Base-by-base conservation (phyloP, 192 early-diverging fungal genomes). In the Podila horticola region DNA sequence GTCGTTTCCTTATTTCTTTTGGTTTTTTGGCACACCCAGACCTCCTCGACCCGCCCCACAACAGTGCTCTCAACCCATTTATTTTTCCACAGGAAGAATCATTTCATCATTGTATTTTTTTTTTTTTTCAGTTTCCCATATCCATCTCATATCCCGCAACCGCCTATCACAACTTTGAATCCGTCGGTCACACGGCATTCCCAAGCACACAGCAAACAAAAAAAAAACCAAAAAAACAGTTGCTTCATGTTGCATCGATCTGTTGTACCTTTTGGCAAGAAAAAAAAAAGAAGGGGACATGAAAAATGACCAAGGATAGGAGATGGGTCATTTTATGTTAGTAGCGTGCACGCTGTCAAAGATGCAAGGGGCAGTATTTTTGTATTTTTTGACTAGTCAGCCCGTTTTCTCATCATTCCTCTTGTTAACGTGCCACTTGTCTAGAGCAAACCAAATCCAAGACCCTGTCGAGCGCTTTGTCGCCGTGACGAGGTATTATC, bases 391-490 rank as follows among this genome's bases (percentile, higher is more conserved):
- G 31, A 13, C 10, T 67, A 20, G 49, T 36, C 38, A 41, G 71
- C 61, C 29, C 60, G 60, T 20, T 74, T 31, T 22, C 45, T 38
- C 26, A 48, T 36, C 17, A 9, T 66, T 50, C 34, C 5, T 31
- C 48, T 34, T 67, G 41, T 13, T 41, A 41, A 41, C 41, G 41
- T 45, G 41, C 38, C 26, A 19, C 50, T 24, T 22, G 20, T 5
- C 8, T 86, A 97, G 95, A 36, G 93, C 92, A 19, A 84, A 86
- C 61, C 86, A 91, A 31, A 76, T 88, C 64, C 69, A 86, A 1
- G 91, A 95, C 84, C 94, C 94, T 9, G 79, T 91, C 4, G 84
- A 89, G 26, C 89, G 97, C 31, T 96, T 98, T 69, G 83, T 96
- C 10, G 90, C 90, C 34, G 92, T 98, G 22, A 92, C 95, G 34